phyloP scores from a whole-genome alignment of 495 filamentous ascomycete species.

The Stereocaulon alpinum region DNA sequence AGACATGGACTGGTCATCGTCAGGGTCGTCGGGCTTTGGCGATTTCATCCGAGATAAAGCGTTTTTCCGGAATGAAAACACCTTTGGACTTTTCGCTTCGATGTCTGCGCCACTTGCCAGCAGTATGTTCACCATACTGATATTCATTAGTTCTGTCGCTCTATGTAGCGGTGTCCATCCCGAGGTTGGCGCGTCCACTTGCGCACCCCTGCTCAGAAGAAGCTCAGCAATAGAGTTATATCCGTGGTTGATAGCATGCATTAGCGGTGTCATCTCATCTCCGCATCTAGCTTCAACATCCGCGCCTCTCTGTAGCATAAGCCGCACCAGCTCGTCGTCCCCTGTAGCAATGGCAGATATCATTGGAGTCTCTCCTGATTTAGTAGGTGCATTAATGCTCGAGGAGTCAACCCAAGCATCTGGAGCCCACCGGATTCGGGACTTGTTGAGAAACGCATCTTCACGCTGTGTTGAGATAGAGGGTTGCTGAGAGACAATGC shows the following conservation, averaged over 20 bases:
- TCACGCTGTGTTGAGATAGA: constrained; percentile 1
- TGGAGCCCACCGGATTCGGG: constrained; percentile 16
- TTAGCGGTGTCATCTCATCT: constrained; percentile 15
- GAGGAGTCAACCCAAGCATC: constrained; percentile 18
- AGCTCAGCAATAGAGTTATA: constrained; percentile 13
- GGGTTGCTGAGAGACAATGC: not conserved
- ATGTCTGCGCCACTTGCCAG: constrained; percentile 17
- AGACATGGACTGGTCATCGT: constrained; percentile 1
- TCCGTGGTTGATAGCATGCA: constrained; percentile 21
- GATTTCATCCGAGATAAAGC: not conserved
- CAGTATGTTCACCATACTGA: constrained; percentile 13
- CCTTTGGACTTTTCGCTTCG: constrained; percentile 16
- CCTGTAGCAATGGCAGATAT: constrained; percentile 16
- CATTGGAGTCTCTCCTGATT: constrained; percentile 18
- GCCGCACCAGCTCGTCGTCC: constrained; percentile 16
- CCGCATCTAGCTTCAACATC: constrained; percentile 17
- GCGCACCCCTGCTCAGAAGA: constrained; percentile 20
- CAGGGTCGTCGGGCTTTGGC: not conserved
- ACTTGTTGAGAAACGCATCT: not conserved
- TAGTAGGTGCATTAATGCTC: constrained; percentile 17
- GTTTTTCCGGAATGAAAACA: constrained; percentile 8
- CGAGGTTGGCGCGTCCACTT: constrained; percentile 14
- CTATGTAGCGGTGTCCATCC: constrained; percentile 20
- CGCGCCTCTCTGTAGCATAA: constrained; percentile 17
- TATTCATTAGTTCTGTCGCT: constrained; percentile 17